Evolutionary conservation across 805 yeast genomes (phyloP).

Genomic region (Wickerhamiella bombiphila): DNA sequence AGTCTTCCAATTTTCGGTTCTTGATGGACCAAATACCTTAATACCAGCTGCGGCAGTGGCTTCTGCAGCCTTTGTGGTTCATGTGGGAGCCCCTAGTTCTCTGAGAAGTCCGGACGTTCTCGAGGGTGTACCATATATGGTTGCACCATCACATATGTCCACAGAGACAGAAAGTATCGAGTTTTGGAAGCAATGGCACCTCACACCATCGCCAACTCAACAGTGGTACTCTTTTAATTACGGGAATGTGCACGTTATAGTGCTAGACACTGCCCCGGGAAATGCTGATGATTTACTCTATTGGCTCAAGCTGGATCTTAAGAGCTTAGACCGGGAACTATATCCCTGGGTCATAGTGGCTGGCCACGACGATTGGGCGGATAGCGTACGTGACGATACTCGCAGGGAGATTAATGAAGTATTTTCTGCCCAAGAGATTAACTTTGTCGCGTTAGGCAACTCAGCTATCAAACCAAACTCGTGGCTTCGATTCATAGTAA

Average conservation of each 20-base stretch:
- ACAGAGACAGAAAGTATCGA: not conserved
- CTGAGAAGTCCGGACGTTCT: too few species aligned
- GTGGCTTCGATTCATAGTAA: too few species aligned
- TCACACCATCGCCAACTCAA: not conserved
- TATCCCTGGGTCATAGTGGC: slow-evolving; percentile 1
- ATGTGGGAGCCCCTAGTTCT: not conserved
- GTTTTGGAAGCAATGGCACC: not conserved
- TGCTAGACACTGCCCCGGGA: slow-evolving; percentile 1
- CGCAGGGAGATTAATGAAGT: not conserved
- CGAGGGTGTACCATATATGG: slow-evolving; percentile 2
- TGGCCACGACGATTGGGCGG: not conserved
- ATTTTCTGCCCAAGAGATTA: not conserved
- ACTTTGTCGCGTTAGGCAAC: too few species aligned
- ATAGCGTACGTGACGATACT: not conserved
- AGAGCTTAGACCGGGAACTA: not conserved
- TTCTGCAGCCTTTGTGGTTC: too few species aligned
- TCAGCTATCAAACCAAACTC: too few species aligned
- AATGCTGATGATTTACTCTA: not conserved
- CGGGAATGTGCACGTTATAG: not conserved
- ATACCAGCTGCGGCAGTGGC: too few species aligned
- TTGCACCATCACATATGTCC: not conserved
- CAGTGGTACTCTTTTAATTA: not conserved
- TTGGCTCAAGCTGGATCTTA: slow-evolving; percentile 4
- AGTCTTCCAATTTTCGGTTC: too few species aligned
- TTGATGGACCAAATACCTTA: too few species aligned